Percentiles rank a stretch among this genome's conserved stretches.
Conservation (phyloP, 495 filamentous ascomycete genomes). For the Hypoxylon fragiforme region DNA sequence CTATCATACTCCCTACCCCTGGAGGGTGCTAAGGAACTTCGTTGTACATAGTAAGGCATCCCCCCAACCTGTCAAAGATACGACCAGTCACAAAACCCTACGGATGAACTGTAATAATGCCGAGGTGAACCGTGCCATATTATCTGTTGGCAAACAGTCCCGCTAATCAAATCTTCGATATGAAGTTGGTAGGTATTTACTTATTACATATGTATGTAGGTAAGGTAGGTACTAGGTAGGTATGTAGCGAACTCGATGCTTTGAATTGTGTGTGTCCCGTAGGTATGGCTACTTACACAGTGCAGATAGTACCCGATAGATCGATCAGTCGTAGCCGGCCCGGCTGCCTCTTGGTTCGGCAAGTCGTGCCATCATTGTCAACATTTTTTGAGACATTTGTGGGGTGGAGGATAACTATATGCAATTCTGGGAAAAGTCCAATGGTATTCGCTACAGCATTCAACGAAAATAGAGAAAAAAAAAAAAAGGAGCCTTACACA, state of each 20-base stretch:
- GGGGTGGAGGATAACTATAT: neutral
- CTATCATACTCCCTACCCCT: conserved; percentile 7
- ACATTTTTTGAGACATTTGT: conserved; percentile 15
- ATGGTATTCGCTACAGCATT: neutral
- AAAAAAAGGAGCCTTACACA: too few species aligned
- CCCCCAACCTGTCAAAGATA: conserved; percentile 22
- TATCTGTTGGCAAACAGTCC: conserved; percentile 1
- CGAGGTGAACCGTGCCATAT: neutral
- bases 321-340: neutral
- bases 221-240: too few species aligned
- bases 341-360: conserved; percentile 4
- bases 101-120: neutral
- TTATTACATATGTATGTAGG: too few species aligned
- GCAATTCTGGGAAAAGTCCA: too few species aligned
- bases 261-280: too few species aligned
- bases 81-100: conserved; percentile 21
- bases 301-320: conserved; percentile 2
- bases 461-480: neutral
- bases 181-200: neutral
- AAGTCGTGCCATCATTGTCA: conserved; percentile 5
- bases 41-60: too few species aligned
- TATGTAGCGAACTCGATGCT: too few species aligned
- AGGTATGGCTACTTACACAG: neutral
- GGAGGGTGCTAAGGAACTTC: conserved; percentile 1
- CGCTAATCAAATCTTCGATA: conserved; percentile 6